These are phyloP conservation scores for Fallopia convolvulus DNA, from an alignment of 148 eudicot genomes.

Conservation along the genomic window DNA sequence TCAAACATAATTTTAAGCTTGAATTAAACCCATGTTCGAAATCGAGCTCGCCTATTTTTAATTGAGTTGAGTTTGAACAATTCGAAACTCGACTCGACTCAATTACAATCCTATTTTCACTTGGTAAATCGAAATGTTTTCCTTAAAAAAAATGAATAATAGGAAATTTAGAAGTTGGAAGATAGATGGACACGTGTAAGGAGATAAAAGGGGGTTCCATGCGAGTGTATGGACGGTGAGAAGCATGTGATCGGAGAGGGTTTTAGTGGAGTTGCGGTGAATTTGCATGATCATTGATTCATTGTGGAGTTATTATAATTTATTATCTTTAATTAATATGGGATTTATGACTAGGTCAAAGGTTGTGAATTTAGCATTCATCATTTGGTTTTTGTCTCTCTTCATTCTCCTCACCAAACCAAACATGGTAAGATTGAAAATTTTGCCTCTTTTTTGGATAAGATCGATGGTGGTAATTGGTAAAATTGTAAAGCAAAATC, in stretches of 20 bases:
- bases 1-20: no score
- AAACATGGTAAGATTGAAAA: background rate
- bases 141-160: no score
- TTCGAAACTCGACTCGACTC: no score
- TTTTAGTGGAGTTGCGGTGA: background rate
- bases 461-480: background rate
- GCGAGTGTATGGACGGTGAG: slow-evolving; percentile 4
- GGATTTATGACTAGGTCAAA: background rate
- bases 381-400: background rate
- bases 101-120: no score
- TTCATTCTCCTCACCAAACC: background rate
- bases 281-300: background rate
- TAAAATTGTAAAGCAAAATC: no score
- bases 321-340: background rate
- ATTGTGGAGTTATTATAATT: background rate
- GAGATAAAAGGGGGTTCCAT: background rate
- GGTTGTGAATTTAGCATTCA: background rate
- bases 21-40: no score
- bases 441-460: background rate
- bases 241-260: background rate
- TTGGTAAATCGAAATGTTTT: no score
- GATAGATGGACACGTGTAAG: background rate
- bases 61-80: no score
- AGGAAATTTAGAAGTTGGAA: background rate
- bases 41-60: no score